Conservation (phyloP, 805 yeast species). For the Saccharomycopsis capsularis region DNA sequence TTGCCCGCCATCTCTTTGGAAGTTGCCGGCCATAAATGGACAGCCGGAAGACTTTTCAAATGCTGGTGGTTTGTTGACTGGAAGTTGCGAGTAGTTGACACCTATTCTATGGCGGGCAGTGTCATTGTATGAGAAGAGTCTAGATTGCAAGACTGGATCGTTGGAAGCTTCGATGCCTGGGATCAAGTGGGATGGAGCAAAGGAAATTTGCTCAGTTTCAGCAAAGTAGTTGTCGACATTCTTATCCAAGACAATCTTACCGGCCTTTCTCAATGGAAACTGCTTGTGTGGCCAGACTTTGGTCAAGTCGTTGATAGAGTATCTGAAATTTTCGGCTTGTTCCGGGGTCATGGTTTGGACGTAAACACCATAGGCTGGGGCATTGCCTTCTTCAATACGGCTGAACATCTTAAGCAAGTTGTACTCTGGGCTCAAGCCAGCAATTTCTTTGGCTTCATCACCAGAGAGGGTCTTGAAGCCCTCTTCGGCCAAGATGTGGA, state of each 20-base stretch:
- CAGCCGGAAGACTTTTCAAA: conserved; percentile 32
- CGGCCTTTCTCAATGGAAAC: conserved; percentile 50
- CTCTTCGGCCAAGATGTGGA: conserved; percentile 47
- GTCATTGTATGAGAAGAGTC: conserved; percentile 70
- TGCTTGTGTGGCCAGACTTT: conserved; percentile 53
- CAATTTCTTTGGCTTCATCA: conserved; percentile 41
- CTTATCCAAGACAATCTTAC: conserved; percentile 46
- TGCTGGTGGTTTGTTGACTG: conserved; percentile 46
- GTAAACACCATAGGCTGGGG: conserved; percentile 46
- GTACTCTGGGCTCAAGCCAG: conserved; percentile 47
- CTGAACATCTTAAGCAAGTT: conserved; percentile 36
- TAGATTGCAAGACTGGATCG: conserved; percentile 71
- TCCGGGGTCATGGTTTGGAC: conserved; percentile 54
- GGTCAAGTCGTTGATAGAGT: conserved; percentile 46
- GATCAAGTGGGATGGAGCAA: conserved; percentile 65
- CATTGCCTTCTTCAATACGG: conserved; percentile 41
- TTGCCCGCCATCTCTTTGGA: conserved; percentile 47
- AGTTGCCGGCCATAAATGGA: conserved; percentile 42
- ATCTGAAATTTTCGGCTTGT: conserved; percentile 45
- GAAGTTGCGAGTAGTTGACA: conserved; percentile 57
- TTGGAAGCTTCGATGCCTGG: conserved; percentile 73
- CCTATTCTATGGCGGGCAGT: conserved; percentile 76
- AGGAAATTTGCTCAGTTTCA: conserved; percentile 52
- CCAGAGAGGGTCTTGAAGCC: conserved; percentile 40
- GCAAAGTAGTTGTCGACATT: conserved; percentile 30